Evolutionary conservation across 208 protist species (phyloP).

Genomic region (Leishmania tarentolae): DNA sequence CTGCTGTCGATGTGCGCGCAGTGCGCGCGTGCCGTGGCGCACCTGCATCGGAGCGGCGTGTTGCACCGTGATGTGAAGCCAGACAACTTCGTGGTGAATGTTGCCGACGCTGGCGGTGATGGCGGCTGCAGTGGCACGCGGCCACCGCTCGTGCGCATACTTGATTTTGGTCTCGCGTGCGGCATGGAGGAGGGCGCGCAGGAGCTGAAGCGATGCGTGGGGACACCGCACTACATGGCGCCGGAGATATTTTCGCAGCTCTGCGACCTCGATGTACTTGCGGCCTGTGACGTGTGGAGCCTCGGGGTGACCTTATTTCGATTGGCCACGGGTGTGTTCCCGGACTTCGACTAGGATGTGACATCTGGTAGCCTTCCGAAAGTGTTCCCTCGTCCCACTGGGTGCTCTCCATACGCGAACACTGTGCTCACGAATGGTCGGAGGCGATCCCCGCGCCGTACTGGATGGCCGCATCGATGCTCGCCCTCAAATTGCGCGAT

Average conservation of each 20-base stretch:
- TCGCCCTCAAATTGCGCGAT: neutral
- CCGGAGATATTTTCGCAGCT: slow-evolving; percentile 1
- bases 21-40: slow-evolving; percentile 75
- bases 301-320: slow-evolving; percentile 20
- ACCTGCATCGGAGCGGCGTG: slow-evolving; percentile 94
- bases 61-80: slow-evolving; percentile 98
- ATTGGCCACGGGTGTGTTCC: slow-evolving; percentile 5
- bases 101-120: slow-evolving; percentile 28
- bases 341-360: neutral
- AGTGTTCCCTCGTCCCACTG: neutral
- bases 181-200: neutral
- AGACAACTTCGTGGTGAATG: slow-evolving; percentile 98
- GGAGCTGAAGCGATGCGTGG: slow-evolving; percentile 1
- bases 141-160: slow-evolving; percentile 13
- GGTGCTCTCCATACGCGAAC: neutral
- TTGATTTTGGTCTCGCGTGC: slow-evolving; percentile 26
- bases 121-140: neutral
- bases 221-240: slow-evolving; percentile 16
- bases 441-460: neutral
- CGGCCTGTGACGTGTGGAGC: slow-evolving; percentile 25
- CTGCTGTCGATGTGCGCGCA: slow-evolving; percentile 22
- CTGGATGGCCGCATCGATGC: neutral
- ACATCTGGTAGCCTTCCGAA: neutral
- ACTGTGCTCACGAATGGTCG: neutral
- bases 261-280: neutral